phyloP scores from a whole-genome alignment of 208 protist genomes.

The Herpetomonas samuelpessoai region DNA sequence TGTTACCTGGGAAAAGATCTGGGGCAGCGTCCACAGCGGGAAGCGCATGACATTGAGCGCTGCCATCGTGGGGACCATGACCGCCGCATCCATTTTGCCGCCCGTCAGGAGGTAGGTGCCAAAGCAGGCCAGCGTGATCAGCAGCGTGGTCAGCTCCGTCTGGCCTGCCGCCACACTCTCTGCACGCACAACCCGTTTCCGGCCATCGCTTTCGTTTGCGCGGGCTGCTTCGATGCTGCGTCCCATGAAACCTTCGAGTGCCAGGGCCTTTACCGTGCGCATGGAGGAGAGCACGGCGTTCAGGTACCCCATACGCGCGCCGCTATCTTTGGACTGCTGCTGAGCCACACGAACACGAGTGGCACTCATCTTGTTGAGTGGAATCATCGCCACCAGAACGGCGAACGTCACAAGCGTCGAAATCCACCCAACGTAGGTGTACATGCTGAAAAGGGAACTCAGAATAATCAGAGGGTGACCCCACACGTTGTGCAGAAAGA shows the following conservation, averaged over 20 bases:
- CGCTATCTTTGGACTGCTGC: slow-evolving; percentile 43
- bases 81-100: slow-evolving; percentile 52
- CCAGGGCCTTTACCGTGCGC: slow-evolving; percentile 76
- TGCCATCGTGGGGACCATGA: slow-evolving; percentile 70
- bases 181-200: slow-evolving; percentile 27
- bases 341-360: slow-evolving; percentile 48
- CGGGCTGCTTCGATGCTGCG: slow-evolving; percentile 35
- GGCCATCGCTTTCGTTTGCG: slow-evolving; percentile 40
- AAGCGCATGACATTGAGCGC: slow-evolving; percentile 72
- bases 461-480: slow-evolving; percentile 60
- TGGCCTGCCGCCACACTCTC: slow-evolving; percentile 46
- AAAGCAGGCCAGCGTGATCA: slow-evolving; percentile 63
- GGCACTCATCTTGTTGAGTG: slow-evolving; percentile 48
- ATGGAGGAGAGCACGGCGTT: slow-evolving; percentile 54
- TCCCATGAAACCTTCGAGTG: slow-evolving; percentile 44
- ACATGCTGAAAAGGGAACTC: slow-evolving; percentile 55
- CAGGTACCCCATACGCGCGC: slow-evolving; percentile 53
- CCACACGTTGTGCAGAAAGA: slow-evolving; percentile 80
- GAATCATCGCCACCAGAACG: slow-evolving; percentile 43
- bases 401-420: slow-evolving; percentile 52
- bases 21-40: slow-evolving; percentile 59
- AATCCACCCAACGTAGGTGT: slow-evolving; percentile 62
- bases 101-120: slow-evolving; percentile 54
- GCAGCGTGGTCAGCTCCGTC: slow-evolving; percentile 54
- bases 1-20: slow-evolving; percentile 54